These are phyloP conservation scores for Candolleomyces efflorescens DNA, from an alignment of 768 basidiomycete species.

Conservation along the genomic window DNA sequence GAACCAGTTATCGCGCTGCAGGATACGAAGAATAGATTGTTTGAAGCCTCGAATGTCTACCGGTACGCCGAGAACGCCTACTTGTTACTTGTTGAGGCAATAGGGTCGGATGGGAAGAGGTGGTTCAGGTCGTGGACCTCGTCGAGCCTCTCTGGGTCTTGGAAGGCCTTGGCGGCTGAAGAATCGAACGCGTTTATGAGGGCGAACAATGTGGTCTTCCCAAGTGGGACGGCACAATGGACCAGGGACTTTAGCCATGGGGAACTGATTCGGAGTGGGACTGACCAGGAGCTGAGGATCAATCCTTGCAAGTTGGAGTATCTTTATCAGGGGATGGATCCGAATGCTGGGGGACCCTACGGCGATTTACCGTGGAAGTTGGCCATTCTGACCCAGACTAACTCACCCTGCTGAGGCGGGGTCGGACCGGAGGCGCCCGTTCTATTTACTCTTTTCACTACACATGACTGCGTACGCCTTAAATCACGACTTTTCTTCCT, in stretches of 20 bases:
- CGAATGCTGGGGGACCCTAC: not conserved
- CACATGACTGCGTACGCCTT: too few species aligned
- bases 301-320: slow-evolving; percentile 15
- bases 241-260: slow-evolving; percentile 20
- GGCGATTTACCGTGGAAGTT: not conserved
- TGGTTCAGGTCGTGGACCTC: slow-evolving; percentile 18
- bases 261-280: slow-evolving; percentile 15
- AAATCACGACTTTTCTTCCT: too few species aligned
- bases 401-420: too few species aligned
- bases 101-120: slow-evolving; percentile 11
- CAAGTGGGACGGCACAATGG: not conserved
- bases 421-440: too few species aligned
- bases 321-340: slow-evolving; percentile 15
- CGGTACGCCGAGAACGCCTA: slow-evolving; percentile 3
- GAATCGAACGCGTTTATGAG: slow-evolving; percentile 16
- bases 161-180: slow-evolving; percentile 5
- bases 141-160: slow-evolving; percentile 9
- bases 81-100: slow-evolving; percentile 16
- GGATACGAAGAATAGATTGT: slow-evolving; percentile 11
- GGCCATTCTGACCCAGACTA: not conserved
- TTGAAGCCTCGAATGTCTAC: slow-evolving; percentile 16
- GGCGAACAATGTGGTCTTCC: slow-evolving; percentile 14
- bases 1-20: slow-evolving; percentile 16
- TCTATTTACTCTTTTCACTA: too few species aligned
- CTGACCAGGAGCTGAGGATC: slow-evolving; percentile 14